These are phyloP conservation scores for Boehmeria nivea DNA, from an alignment of 306 rosid genomes.

Conservation along the genomic window DNA sequence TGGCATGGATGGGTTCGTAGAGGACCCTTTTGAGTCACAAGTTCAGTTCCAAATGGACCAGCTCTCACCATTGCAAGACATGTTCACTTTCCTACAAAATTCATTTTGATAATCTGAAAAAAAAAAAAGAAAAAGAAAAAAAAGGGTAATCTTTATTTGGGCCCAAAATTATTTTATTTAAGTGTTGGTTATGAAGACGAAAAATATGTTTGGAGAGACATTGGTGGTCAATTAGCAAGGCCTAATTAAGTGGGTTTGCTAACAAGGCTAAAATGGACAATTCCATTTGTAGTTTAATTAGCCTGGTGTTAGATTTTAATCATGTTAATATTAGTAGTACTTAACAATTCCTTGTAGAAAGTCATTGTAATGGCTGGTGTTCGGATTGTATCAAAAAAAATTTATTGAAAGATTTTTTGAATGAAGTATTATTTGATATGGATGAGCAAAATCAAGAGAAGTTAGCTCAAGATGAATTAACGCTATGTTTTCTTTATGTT, in stretches of 20 bases:
- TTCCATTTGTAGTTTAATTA: too few species aligned
- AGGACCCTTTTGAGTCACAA: conserved; percentile 54
- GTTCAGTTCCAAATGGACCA: conserved; percentile 47
- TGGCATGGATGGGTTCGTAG: conserved; percentile 41
- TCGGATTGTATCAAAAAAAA: background rate
- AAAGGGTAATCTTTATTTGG: background rate
- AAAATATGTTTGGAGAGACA: too few species aligned
- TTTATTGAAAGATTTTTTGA: background rate
- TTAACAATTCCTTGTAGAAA: background rate
- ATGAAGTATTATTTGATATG: too few species aligned
- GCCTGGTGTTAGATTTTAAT: background rate
- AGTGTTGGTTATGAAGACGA: background rate
- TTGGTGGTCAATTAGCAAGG: too few species aligned
- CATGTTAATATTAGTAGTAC: background rate
- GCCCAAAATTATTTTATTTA: background rate
- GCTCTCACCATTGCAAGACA: conserved; percentile 50
- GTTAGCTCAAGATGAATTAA: too few species aligned
- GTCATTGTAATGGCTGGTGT: background rate
- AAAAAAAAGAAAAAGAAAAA: background rate
- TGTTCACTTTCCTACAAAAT: conserved; percentile 41
- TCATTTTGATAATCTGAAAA: conserved; percentile 24
- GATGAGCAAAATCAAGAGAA: too few species aligned
- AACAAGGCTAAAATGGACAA: too few species aligned
- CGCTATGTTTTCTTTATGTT: too few species aligned
- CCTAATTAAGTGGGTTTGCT: too few species aligned